Evolutionary conservation across 306 rosid genomes (phyloP).

Genomic region (Dalbergia cultrata): DNA sequence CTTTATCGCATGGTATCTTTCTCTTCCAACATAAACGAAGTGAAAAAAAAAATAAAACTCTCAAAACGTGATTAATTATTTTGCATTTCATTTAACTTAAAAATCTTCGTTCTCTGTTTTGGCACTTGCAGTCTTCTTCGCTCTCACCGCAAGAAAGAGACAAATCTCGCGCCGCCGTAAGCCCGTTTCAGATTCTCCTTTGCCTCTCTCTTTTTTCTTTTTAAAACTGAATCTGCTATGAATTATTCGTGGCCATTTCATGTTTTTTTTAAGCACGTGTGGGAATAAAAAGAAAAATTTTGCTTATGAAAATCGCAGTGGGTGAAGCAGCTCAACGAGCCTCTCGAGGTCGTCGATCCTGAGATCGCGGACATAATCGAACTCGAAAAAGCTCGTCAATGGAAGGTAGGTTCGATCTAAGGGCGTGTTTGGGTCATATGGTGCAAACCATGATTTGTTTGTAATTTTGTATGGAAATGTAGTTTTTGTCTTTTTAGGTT

Average conservation of each 20-base stretch:
- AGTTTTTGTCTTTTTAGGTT: neutral
- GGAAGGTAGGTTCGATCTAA: slow-evolving; percentile 68
- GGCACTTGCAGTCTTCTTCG: slow-evolving; percentile 70
- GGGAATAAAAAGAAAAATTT: no score
- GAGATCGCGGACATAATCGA: slow-evolving; percentile 83
- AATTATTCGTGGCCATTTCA: neutral
- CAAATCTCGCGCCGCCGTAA: slow-evolving; percentile 67
- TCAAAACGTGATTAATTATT: neutral
- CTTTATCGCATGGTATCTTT: slow-evolving; percentile 61
- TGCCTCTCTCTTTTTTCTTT: neutral
- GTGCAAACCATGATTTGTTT: neutral
- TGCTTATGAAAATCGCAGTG: slow-evolving; percentile 59
- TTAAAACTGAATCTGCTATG: neutral
- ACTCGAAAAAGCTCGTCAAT: slow-evolving; percentile 93
- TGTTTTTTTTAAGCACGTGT: neutral
- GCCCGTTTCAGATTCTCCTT: slow-evolving; percentile 23
- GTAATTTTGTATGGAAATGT: neutral
- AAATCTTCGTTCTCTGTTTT: neutral
- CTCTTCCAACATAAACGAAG: neutral
- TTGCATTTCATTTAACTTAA: neutral
- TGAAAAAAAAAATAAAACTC: neutral
- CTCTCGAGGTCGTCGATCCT: slow-evolving; percentile 81
- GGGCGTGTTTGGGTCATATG: neutral
- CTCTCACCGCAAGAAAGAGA: slow-evolving; percentile 62
- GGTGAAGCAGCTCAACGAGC: slow-evolving; percentile 86